These are phyloP conservation scores for Fusarium sulawesiense DNA, from an alignment of 2,329 filamentous ascomycete genomes.

Conservation along the genomic window DNA sequence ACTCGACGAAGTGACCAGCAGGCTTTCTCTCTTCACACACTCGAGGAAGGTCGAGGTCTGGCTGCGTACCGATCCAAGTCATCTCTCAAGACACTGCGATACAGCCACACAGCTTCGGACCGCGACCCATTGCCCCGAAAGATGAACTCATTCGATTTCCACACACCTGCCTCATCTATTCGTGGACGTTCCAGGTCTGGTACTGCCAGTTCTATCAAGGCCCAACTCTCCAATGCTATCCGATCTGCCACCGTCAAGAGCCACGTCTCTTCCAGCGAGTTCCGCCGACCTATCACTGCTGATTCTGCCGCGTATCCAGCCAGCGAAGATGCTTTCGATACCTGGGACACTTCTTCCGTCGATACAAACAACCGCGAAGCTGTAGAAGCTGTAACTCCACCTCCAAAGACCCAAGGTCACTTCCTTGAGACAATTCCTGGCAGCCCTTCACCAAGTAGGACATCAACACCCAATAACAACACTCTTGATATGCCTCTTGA, in stretches of 20 bases:
- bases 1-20: conserved; percentile 46
- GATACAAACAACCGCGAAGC: conserved; percentile 71
- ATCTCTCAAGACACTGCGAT: conserved; percentile 63
- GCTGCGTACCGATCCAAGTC: conserved; percentile 42
- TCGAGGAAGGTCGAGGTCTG: conserved; percentile 39
- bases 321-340: conserved; percentile 75
- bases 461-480: conserved; percentile 67
- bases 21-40: conserved; percentile 37
- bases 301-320: conserved; percentile 57
- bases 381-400: conserved; percentile 60
- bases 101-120: conserved; percentile 58
- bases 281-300: conserved; percentile 60
- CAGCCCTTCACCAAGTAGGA: conserved; percentile 72
- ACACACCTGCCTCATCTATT: conserved; percentile 59
- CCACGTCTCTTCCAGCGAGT: conserved; percentile 61
- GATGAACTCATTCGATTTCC: conserved; percentile 52
- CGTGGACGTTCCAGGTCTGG: conserved; percentile 41
- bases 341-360: conserved; percentile 78
- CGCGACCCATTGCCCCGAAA: conserved; percentile 49
- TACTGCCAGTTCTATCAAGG: conserved; percentile 47
- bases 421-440: conserved; percentile 78
- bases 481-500: conserved; percentile 65
- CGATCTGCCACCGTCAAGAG: conserved; percentile 69
- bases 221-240: conserved; percentile 58
- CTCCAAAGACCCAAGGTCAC: conserved; percentile 57